Evolutionary conservation across 805 yeast species (phyloP).

Genomic region (Maudiozyma serrabonitensis): DNA sequence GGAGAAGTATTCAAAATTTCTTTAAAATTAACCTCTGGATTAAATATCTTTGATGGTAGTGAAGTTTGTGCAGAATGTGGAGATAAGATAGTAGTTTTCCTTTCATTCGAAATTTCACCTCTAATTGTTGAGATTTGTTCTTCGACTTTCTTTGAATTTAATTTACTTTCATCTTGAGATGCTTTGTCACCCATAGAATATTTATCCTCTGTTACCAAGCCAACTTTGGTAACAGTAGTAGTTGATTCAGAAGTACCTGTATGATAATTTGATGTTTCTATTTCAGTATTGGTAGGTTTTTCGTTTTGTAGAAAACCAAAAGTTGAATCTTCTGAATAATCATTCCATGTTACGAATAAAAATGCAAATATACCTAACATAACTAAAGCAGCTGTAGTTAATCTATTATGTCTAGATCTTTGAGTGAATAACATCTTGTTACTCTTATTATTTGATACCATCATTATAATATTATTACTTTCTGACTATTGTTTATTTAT

Average conservation of each 20-base stretch:
- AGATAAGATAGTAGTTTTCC: background rate
- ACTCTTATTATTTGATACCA: background rate
- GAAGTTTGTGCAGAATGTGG: background rate
- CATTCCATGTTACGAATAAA: constrained; percentile 9
- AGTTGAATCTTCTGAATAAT: constrained; percentile 5
- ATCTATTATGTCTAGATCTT: constrained; percentile 2
- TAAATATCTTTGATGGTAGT: background rate
- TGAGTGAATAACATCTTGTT: background rate
- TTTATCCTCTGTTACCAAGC: background rate
- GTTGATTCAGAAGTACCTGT: background rate
- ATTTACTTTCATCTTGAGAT: constrained; percentile 2
- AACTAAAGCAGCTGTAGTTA: constrained; percentile 6
- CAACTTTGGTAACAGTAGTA: background rate
- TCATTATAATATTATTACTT: background rate
- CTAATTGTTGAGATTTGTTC: constrained; percentile 12
- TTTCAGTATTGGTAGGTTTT: background rate
- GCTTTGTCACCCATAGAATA: background rate
- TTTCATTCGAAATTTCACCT: constrained; percentile 6
- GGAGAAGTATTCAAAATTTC: constrained; percentile 55
- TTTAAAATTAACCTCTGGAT: constrained; percentile 25
- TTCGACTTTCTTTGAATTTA: constrained; percentile 9
- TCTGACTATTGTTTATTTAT: too few species aligned
- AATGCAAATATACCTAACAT: constrained; percentile 6
- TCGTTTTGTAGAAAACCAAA: background rate
- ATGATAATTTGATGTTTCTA: too few species aligned